These are phyloP conservation scores for Limonium bicolor DNA, from an alignment of 148 eudicot species.

Conservation along the genomic window DNA sequence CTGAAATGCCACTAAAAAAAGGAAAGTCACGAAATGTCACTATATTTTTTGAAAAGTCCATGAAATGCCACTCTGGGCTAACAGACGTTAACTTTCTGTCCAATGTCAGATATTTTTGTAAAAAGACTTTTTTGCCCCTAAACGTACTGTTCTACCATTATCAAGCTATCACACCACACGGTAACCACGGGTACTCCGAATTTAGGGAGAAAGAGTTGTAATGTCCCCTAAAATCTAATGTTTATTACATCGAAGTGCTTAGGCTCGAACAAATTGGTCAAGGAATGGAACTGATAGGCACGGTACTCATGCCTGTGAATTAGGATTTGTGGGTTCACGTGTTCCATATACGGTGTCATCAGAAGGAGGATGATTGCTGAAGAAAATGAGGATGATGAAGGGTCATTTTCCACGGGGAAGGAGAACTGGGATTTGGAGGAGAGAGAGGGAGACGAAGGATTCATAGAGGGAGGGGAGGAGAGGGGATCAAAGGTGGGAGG, in stretches of 20 bases:
- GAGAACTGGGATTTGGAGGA: slow-evolving; percentile 13
- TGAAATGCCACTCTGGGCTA: too few relatives aligned
- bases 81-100: too few relatives aligned
- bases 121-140: too few relatives aligned
- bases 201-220: slow-evolving; percentile 43
- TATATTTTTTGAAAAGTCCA: too few relatives aligned
- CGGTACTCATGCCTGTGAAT: slow-evolving; percentile 71
- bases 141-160: too few relatives aligned
- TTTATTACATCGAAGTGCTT: slow-evolving; percentile 44
- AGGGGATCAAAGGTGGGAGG: slow-evolving; percentile 47
- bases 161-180: too few relatives aligned
- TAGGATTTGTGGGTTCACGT: slow-evolving; percentile 13
- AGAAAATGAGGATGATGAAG: slow-evolving; percentile 3
- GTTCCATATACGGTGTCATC: slow-evolving; percentile 42
- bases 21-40: too few relatives aligned
- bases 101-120: too few relatives aligned
- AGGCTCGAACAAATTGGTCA: slow-evolving; percentile 21
- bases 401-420: slow-evolving; percentile 8
- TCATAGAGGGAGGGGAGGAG: slow-evolving; percentile 71
- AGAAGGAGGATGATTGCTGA: slow-evolving; percentile 44
- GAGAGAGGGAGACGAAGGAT: slow-evolving; percentile 19
- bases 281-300: slow-evolving; percentile 29
- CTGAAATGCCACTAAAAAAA: too few relatives aligned
- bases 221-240: slow-evolving; percentile 61
- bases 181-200: slow-evolving; percentile 31